phyloP scores from a whole-genome alignment of 495 filamentous ascomycete genomes.

The Amniculicola lignicola region DNA sequence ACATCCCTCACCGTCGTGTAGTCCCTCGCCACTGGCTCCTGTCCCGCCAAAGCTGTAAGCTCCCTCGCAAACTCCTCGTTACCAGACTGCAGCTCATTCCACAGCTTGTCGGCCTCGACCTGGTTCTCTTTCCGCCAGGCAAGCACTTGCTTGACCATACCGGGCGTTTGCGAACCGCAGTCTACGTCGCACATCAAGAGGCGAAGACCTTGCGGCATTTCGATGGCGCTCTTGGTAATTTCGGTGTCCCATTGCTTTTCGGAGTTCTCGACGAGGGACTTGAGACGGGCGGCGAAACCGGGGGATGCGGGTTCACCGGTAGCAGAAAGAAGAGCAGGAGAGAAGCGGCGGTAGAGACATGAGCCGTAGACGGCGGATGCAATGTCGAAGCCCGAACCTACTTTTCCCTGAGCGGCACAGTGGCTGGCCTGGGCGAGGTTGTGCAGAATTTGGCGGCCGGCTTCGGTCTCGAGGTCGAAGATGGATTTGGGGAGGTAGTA shows the following conservation, averaged over 20 bases:
- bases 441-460: conserved; percentile 57
- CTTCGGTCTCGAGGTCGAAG: conserved; percentile 46
- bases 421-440: conserved; percentile 92
- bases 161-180: conserved; percentile 87
- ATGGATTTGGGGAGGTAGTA: conserved; percentile 67
- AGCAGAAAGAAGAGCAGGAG: conserved; percentile 64
- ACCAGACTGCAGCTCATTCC: conserved; percentile 65
- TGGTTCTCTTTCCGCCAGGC: conserved; percentile 71
- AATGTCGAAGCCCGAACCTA: conserved; percentile 96
- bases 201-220: conserved; percentile 62
- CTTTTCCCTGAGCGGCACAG: conserved; percentile 93
- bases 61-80: conserved; percentile 70
- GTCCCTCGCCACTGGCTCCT: conserved; percentile 38
- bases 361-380: conserved; percentile 88
- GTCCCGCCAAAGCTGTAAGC: conserved; percentile 47
- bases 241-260: conserved; percentile 76
- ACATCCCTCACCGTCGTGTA: conserved; percentile 34
- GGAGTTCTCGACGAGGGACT: conserved; percentile 59
- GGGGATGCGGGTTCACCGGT: conserved; percentile 61
- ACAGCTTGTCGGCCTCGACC: conserved; percentile 64
- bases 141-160: conserved; percentile 90
- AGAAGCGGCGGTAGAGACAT: conserved; percentile 87
- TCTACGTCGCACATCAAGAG: conserved; percentile 94
- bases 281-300: conserved; percentile 65
- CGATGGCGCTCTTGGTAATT: conserved; percentile 60